Evolutionary conservation across 306 rosid species (phyloP).

Genomic region (Inga leiocalycina): DNA sequence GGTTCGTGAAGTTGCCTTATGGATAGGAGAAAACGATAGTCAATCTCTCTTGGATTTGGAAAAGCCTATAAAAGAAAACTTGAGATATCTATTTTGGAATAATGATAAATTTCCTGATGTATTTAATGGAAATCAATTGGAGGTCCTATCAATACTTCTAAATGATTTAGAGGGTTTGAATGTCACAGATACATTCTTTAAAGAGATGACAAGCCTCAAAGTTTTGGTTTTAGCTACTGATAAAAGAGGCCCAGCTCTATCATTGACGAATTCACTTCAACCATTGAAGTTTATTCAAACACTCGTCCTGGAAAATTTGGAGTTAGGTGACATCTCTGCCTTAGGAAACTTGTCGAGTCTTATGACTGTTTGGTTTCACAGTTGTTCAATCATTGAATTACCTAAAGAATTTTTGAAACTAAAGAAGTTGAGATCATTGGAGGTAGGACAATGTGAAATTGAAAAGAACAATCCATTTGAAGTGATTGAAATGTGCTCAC

Average conservation of each 20-base stretch:
- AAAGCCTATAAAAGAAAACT: not conserved
- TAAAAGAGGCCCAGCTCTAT: not conserved
- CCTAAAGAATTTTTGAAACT: not conserved
- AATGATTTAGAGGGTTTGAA: no score
- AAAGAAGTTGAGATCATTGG: constrained; percentile 22
- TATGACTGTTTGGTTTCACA: not conserved
- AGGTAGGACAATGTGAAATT: constrained; percentile 3
- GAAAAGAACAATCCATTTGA: constrained; percentile 6
- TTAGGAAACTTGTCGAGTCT: constrained; percentile 15
- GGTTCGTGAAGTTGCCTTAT: constrained; percentile 12
- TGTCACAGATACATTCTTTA: not conserved
- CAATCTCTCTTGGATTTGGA: not conserved
- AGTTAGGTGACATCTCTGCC: constrained; percentile 15
- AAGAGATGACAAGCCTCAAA: constrained; percentile 10
- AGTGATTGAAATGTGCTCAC: constrained; percentile 26
- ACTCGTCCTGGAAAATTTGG: rapidly evolving
- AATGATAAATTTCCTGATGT: not conserved
- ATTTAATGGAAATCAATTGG: constrained; percentile 12
- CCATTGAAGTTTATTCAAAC: not conserved
- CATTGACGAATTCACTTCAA: not conserved
- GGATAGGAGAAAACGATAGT: not conserved
- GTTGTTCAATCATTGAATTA: constrained; percentile 31
- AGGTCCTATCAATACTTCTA: not conserved
- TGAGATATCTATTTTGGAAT: constrained; percentile 7
- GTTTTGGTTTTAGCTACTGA: not conserved